These are phyloP conservation scores for Elaeagnus macrophylla DNA, from an alignment of 306 rosid genomes.

Conservation along the genomic window DNA sequence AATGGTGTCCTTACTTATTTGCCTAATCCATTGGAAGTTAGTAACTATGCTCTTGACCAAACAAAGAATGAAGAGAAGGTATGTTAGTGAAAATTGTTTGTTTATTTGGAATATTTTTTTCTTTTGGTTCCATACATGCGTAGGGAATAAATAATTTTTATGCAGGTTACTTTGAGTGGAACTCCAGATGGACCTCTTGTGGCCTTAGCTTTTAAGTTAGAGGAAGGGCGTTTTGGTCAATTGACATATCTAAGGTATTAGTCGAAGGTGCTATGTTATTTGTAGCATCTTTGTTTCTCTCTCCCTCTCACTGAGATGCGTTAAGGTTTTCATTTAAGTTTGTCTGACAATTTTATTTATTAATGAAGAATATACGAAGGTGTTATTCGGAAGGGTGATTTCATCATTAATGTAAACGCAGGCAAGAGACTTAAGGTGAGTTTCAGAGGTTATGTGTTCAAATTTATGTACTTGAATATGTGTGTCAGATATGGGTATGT, in stretches of 20 bases:
- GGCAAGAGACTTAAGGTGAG: slow-evolving; percentile 89
- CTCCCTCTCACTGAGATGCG: slow-evolving; percentile 2
- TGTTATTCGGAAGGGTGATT: slow-evolving; percentile 87
- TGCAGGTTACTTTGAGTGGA: slow-evolving; percentile 62
- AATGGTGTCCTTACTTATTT: slow-evolving; percentile 77
- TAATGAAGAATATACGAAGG: slow-evolving; percentile 81
- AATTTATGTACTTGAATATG: slow-evolving; percentile 4
- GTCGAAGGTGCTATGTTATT: slow-evolving; percentile 11
- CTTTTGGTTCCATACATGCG: slow-evolving; percentile 12
- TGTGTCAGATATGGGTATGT: background rate
- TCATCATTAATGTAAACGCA: slow-evolving; percentile 68
- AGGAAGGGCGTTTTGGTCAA: slow-evolving; percentile 92
- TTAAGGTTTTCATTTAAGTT: slow-evolving; percentile 6
- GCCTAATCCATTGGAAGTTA: slow-evolving; percentile 93
- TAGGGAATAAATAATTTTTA: slow-evolving; percentile 18
- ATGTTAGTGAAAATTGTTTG: slow-evolving; percentile 10
- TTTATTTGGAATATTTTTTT: slow-evolving; percentile 4
- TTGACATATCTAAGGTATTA: slow-evolving; percentile 84
- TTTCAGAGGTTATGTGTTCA: slow-evolving; percentile 11
- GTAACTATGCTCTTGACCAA: slow-evolving; percentile 85
- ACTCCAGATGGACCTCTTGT: slow-evolving; percentile 93
- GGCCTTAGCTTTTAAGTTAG: slow-evolving; percentile 95
- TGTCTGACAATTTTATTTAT: slow-evolving; percentile 12
- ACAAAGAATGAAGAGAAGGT: slow-evolving; percentile 85
- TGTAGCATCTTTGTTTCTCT: background rate